Evolutionary conservation across 1,139 yeast species (phyloP).

Genomic region (Scheffersomyces titani): DNA sequence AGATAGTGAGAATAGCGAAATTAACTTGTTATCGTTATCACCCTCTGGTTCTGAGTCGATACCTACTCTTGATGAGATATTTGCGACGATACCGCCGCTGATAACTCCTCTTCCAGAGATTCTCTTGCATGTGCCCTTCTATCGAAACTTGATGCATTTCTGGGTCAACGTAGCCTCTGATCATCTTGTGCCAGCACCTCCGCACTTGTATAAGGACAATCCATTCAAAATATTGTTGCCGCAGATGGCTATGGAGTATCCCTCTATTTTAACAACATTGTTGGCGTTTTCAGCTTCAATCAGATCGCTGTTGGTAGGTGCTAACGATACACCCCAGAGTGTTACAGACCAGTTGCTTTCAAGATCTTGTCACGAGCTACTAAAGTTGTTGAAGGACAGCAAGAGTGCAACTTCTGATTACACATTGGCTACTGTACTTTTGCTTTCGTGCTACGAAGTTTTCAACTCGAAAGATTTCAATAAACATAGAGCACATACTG

Average conservation of each 20-base stretch:
- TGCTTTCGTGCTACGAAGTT: slow-evolving; percentile 66
- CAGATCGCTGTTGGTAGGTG: slow-evolving; percentile 33
- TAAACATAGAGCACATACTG: slow-evolving; percentile 64
- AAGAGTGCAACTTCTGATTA: slow-evolving; percentile 60
- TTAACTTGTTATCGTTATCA: background rate
- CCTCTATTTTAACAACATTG: slow-evolving; percentile 59
- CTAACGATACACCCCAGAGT: slow-evolving; percentile 39
- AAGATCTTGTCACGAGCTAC: slow-evolving; percentile 58
- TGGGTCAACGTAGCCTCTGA: slow-evolving; percentile 65
- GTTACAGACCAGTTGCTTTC: slow-evolving; percentile 54
- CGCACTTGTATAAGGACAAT: slow-evolving; percentile 55
- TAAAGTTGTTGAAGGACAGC: slow-evolving; percentile 52
- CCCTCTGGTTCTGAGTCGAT: slow-evolving; percentile 5
- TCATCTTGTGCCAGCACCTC: slow-evolving; percentile 70
- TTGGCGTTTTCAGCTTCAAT: slow-evolving; percentile 70
- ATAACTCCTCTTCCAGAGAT: slow-evolving; percentile 60
- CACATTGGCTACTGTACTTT: slow-evolving; percentile 64
- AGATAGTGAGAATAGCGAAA: background rate
- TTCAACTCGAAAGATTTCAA: slow-evolving; percentile 48
- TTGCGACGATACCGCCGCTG: slow-evolving; percentile 42
- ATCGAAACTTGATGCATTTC: slow-evolving; percentile 61
- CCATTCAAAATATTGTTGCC: slow-evolving; percentile 71
- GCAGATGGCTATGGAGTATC: slow-evolving; percentile 64
- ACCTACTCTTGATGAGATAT: slow-evolving; percentile 10
- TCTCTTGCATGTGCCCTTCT: slow-evolving; percentile 57